These are phyloP conservation scores for Mucor mucedo DNA, from an alignment of 371 early-diverging fungal species.

Conservation along the genomic window DNA sequence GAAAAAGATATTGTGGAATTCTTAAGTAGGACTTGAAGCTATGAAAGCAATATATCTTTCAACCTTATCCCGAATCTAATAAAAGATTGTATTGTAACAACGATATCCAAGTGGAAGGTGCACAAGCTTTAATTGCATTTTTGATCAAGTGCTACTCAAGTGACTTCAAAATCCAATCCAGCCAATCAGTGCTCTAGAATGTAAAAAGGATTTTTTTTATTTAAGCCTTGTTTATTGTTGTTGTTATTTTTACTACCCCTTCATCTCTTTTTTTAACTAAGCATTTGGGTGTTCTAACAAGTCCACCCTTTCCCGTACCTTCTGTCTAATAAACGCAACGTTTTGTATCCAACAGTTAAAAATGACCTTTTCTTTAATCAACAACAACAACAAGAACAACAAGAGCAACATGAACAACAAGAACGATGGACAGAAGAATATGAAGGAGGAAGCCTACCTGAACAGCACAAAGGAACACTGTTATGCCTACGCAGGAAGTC, in stretches of 20 bases:
- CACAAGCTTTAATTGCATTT: too few species aligned
- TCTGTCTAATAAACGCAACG: slow-evolving; percentile 7
- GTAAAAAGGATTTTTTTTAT: neutral
- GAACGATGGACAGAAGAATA: too few species aligned
- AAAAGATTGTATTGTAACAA: too few species aligned
- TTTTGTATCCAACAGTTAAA: slow-evolving; percentile 18
- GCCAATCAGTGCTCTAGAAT: neutral
- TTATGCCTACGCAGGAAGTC: slow-evolving; percentile 1
- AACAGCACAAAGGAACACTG: too few species aligned
- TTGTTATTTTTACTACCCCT: neutral
- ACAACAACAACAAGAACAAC: slow-evolving; percentile 10
- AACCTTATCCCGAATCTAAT: too few species aligned
- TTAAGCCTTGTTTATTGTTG: neutral
- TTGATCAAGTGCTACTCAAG: too few species aligned
- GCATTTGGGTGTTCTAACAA: slow-evolving; percentile 10
- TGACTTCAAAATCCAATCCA: neutral
- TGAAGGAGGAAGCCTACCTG: too few species aligned
- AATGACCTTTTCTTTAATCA: slow-evolving; percentile 18
- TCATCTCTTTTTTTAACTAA: neutral
- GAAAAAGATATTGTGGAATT: too few species aligned
- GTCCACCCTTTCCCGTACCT: slow-evolving; percentile 2
- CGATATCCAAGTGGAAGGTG: too few species aligned
- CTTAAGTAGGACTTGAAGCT: too few species aligned
- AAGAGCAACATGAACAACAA: neutral
- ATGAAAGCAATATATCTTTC: too few species aligned